These are phyloP conservation scores for Diaporthe ampelina DNA, from an alignment of 2,329 filamentous ascomycete species.

Conservation along the genomic window DNA sequence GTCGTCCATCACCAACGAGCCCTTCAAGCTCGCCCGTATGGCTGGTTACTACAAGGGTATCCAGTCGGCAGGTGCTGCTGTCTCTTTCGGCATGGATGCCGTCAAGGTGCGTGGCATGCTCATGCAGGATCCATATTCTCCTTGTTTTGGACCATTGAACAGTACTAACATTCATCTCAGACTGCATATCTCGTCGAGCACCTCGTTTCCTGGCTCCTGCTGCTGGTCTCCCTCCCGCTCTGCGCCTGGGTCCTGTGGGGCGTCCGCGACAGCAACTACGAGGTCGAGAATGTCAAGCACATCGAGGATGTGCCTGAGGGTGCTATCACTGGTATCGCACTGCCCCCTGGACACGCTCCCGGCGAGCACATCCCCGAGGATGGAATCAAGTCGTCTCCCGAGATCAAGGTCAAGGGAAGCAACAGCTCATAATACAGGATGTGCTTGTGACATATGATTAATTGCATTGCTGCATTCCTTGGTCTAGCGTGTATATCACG, in stretches of 20 bases:
- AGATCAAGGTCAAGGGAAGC: conserved; percentile 23
- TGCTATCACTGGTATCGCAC: conserved; percentile 29
- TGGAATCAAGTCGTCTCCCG: conserved; percentile 15
- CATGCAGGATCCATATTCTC: too few species aligned
- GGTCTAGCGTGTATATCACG: not conserved
- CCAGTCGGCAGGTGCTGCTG: conserved; percentile 80
- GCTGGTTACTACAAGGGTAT: conserved; percentile 87
- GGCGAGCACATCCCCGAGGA: conserved; percentile 33
- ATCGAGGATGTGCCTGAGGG: conserved; percentile 42
- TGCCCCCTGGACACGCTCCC: conserved; percentile 38
- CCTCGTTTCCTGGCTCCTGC: conserved; percentile 46
- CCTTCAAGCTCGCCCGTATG: conserved; percentile 80
- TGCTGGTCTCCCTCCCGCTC: conserved; percentile 45
- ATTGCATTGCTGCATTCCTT: not conserved
- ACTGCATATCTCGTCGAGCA: conserved; percentile 46
- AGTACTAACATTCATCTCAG: conserved; percentile 30
- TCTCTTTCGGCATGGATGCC: conserved; percentile 53
- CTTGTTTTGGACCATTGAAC: too few species aligned
- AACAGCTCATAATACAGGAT: not conserved
- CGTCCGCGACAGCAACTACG: conserved; percentile 46
- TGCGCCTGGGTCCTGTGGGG: conserved; percentile 43
- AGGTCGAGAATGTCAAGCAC: conserved; percentile 43
- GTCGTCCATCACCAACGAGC: conserved; percentile 81
- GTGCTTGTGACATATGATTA: not conserved
- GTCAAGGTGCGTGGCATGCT: conserved; percentile 45